phyloP scores from a whole-genome alignment of 2,329 filamentous ascomycete genomes.

The Sclerotinia trifoliorum region DNA sequence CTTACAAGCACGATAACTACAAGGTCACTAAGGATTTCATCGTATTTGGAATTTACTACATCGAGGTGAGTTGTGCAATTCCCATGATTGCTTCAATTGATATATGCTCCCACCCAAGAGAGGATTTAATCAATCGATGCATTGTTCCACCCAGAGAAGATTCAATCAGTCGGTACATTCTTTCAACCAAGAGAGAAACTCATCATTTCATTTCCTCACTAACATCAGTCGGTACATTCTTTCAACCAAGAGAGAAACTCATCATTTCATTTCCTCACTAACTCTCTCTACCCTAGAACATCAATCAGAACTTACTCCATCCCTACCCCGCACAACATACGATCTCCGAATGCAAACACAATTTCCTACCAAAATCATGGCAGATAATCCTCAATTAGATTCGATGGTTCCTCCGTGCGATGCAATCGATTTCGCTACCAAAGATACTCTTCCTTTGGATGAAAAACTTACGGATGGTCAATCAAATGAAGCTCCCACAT shows the following conservation, averaged over 20 bases:
- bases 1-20: background rate
- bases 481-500: slow-evolving; percentile 24
- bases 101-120: background rate
- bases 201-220: too few species aligned
- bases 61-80: background rate
- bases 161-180: too few species aligned
- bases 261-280: background rate
- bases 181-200: too few species aligned
- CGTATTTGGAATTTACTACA: background rate
- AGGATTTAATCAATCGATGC: too few species aligned
- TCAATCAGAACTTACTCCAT: slow-evolving; percentile 24
- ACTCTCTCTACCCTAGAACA: slow-evolving; percentile 2
- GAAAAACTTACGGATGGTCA: slow-evolving; percentile 25
- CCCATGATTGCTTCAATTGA: background rate
- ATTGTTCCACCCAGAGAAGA: background rate
- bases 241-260: background rate
- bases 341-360: slow-evolving; percentile 12
- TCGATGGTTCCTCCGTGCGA: slow-evolving; percentile 27
- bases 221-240: background rate
- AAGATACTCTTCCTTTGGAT: background rate
- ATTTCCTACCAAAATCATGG: background rate
- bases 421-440: slow-evolving; percentile 31
- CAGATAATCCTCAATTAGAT: slow-evolving; percentile 9
- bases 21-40: background rate
- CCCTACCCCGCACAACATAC: slow-evolving; percentile 29